phyloP scores from a whole-genome alignment of 2,329 filamentous ascomycete genomes.

The Epichloe sylvatica region DNA sequence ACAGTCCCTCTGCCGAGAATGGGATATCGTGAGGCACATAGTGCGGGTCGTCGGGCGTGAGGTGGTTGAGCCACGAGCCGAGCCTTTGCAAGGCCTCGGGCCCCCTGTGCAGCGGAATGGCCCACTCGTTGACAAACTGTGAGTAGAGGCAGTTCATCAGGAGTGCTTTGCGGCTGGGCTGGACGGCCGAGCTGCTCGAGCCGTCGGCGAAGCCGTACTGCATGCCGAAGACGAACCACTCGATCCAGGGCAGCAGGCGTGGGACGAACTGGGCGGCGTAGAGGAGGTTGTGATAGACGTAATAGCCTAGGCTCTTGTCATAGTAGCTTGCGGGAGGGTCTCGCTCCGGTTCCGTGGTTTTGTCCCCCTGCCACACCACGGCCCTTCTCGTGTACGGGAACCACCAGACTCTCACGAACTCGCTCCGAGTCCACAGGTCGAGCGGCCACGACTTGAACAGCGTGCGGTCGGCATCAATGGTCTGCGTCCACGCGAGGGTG shows the following conservation, averaged over 20 bases:
- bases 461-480: slow-evolving; percentile 53
- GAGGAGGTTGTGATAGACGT: slow-evolving; percentile 83
- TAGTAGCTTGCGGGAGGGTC: slow-evolving; percentile 61
- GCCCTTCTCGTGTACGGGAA: slow-evolving; percentile 81
- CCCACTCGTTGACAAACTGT: slow-evolving; percentile 99
- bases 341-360: slow-evolving; percentile 48
- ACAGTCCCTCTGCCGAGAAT: slow-evolving; percentile 64
- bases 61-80: slow-evolving; percentile 66
- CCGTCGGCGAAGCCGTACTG: slow-evolving; percentile 81
- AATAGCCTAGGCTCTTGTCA: slow-evolving; percentile 67
- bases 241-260: slow-evolving; percentile 68
- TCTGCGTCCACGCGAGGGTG: slow-evolving; percentile 77
- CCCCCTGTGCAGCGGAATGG: slow-evolving; percentile 69
- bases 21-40: slow-evolving; percentile 59
- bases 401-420: slow-evolving; percentile 97
- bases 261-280: slow-evolving; percentile 68
- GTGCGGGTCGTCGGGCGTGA: slow-evolving; percentile 46
- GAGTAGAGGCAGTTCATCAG: slow-evolving; percentile 96
- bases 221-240: slow-evolving; percentile 96
- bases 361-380: slow-evolving; percentile 78
- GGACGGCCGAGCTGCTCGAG: slow-evolving; percentile 56
- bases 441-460: slow-evolving; percentile 60
- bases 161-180: slow-evolving; percentile 65
- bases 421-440: slow-evolving; percentile 66
- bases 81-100: slow-evolving; percentile 76